Percentiles rank a stretch among this genome's conserved stretches.
These are phyloP conservation scores for Aspergillus awamori DNA, from an alignment of 2,329 filamentous ascomycete genomes.

Conservation along the genomic window DNA sequence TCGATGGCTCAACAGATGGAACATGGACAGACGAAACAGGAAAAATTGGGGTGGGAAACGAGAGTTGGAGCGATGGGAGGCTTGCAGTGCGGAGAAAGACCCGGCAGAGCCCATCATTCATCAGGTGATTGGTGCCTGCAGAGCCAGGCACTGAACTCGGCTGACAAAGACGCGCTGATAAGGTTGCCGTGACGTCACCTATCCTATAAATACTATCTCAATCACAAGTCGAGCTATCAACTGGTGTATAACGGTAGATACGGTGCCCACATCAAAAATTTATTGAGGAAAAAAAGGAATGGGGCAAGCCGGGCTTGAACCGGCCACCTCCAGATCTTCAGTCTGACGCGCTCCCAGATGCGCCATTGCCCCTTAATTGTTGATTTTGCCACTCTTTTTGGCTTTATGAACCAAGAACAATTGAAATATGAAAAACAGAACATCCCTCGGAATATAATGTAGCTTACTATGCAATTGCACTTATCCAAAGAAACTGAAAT, in stretches of 20 bases:
- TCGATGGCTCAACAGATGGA: conserved; percentile 3
- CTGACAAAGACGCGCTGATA: conserved; percentile 13
- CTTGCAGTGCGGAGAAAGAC: conserved; percentile 24
- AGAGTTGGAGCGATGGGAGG: conserved; percentile 13
- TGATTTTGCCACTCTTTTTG: not conserved
- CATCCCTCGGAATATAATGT: no score
- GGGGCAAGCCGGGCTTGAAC: not conserved
- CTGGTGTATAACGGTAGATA: not conserved
- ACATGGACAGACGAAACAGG: conserved; percentile 17
- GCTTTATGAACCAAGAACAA: no score
- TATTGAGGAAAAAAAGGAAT: not conserved
- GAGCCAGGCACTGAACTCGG: conserved; percentile 3
- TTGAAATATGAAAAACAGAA: no score
- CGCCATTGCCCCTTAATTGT: not conserved
- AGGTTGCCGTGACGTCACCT: conserved; percentile 16
- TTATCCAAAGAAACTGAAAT: conserved; percentile 5
- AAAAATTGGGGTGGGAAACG: conserved; percentile 9
- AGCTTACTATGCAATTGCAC: no score
- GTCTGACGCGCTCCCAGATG: not conserved
- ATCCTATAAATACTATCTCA: not conserved
- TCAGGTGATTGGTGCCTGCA: conserved; percentile 23
- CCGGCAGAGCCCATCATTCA: conserved; percentile 14
- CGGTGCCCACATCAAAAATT: not conserved
- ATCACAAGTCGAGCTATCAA: not conserved
- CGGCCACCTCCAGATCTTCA: conserved; percentile 1